Conservation (phyloP, 495 filamentous ascomycete species). For the Stereocaulon alpinum region DNA sequence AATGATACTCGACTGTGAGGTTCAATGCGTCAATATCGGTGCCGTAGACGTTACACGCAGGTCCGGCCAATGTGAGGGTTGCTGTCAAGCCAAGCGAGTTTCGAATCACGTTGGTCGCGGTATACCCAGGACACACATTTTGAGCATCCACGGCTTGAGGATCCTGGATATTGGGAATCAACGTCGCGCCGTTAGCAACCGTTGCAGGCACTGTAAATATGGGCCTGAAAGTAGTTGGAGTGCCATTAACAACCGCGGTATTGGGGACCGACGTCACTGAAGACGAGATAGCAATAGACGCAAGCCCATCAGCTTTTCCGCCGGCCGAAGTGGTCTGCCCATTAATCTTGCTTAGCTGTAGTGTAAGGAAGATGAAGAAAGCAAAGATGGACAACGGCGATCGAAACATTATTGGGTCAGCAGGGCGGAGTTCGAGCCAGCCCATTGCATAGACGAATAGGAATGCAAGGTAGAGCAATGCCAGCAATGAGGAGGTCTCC, state of each 20-base stretch:
- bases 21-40: conserved; percentile 49
- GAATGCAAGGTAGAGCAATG: conserved; percentile 12
- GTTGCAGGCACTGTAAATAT: conserved; percentile 45
- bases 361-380: conserved; percentile 15
- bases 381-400: conserved; percentile 14
- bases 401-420: conserved; percentile 10
- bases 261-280: conserved; percentile 4
- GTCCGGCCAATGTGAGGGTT: conserved; percentile 42
- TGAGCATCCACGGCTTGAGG: conserved; percentile 63
- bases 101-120: conserved; percentile 39
- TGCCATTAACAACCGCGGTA: conserved; percentile 7
- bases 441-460: conserved; percentile 5
- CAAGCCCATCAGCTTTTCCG: conserved; percentile 13
- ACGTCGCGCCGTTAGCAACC: conserved; percentile 43
- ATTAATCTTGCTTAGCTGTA: conserved; percentile 7
- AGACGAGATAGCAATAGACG: neutral
- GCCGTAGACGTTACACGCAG: conserved; percentile 52
- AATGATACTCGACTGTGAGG: conserved; percentile 47
- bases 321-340: conserved; percentile 2
- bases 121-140: conserved; percentile 55
- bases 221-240: conserved; percentile 18
- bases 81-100: conserved; percentile 42
- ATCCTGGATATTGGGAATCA: conserved; percentile 65
- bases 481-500: neutral
- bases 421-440: conserved; percentile 7